These are phyloP conservation scores for Azolla pinnata DNA, from an alignment of 75 land plant species.

Conservation along the genomic window DNA sequence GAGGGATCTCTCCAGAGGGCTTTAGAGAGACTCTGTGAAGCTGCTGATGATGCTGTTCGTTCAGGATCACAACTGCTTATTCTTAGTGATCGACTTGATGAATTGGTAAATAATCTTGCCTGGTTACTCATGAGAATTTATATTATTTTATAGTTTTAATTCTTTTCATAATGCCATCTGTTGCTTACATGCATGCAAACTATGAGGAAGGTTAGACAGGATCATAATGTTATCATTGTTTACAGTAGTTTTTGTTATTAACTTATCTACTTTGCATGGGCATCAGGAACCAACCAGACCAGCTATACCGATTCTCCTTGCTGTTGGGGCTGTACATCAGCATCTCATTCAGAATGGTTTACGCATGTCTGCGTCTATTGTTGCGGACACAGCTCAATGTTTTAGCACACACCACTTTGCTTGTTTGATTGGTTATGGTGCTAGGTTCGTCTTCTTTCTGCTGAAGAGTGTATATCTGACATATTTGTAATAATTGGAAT, in stretches of 20 bases:
- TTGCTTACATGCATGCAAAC: too few species aligned
- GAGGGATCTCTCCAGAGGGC: constrained; percentile 66
- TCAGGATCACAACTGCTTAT: constrained; percentile 81
- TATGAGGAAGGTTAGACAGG: too few species aligned
- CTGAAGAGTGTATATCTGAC: not conserved
- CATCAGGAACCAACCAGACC: constrained; percentile 79
- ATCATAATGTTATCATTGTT: too few species aligned
- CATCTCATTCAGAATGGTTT: constrained; percentile 93
- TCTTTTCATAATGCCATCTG: too few species aligned
- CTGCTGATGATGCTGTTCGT: constrained; percentile 95
- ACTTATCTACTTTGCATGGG: not conserved
- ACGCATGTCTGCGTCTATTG: constrained; percentile 84
- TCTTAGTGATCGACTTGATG: constrained; percentile 80
- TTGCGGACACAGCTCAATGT: constrained; percentile 97
- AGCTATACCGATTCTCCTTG: constrained; percentile 88
- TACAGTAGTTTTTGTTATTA: too few species aligned
- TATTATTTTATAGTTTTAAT: not conserved
- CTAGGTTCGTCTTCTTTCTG: constrained; percentile 41
- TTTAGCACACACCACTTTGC: constrained; percentile 99
- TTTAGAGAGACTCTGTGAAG: constrained; percentile 68
- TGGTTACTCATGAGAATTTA: not conserved
- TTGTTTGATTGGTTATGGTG: constrained; percentile 96
- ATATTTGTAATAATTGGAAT: too few species aligned
- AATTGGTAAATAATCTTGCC: constrained; percentile 43
- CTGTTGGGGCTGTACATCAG: constrained; percentile 98